Evolutionary conservation across 2,329 filamentous ascomycete species (phyloP).

Genomic region (Leptographium procerum): DNA sequence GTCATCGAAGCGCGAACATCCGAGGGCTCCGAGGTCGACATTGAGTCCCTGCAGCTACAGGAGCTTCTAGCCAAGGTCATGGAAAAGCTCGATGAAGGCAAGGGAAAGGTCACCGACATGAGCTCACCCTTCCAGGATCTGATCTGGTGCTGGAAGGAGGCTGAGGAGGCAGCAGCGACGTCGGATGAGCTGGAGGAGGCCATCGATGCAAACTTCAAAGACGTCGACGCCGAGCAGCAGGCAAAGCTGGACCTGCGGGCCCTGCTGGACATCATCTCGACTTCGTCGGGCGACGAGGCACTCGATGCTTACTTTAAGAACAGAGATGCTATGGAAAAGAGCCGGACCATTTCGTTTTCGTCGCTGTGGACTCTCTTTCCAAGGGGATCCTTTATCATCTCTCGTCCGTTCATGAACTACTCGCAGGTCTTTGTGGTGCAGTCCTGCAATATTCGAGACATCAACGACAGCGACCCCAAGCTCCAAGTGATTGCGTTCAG

Average conservation of each 20-base stretch:
- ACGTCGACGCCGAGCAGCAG: background rate
- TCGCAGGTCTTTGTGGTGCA: background rate
- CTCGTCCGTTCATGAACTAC: background rate
- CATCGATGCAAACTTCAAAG: background rate
- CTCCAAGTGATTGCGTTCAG: background rate
- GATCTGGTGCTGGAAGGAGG: background rate
- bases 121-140: background rate
- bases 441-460: background rate
- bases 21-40: background rate
- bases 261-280: background rate
- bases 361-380: background rate
- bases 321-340: background rate
- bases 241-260: background rate
- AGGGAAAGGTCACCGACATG: background rate
- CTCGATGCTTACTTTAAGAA: background rate
- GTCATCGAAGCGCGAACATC: no score
- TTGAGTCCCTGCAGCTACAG: background rate
- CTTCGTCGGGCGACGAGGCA: background rate
- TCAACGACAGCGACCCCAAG: background rate
- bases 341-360: background rate
- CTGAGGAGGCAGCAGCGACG: background rate
- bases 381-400: background rate
- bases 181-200: background rate
- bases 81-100: background rate
- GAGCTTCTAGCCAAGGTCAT: background rate